Evolutionary conservation across 257 asterid genomes (phyloP).

Genomic region (Fraxinus anomala): DNA sequence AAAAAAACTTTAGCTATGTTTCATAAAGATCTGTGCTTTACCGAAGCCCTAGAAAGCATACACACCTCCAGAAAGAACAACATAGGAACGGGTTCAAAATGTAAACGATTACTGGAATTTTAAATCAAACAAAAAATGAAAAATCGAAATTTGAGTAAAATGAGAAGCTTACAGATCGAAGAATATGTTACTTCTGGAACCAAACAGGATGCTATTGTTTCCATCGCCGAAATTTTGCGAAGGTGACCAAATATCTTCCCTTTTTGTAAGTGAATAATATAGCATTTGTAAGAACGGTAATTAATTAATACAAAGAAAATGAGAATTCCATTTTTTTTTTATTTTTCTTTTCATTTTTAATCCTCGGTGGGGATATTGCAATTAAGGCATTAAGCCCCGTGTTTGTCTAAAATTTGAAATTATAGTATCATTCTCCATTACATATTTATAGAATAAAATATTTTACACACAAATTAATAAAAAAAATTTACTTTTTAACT

Average conservation of each 20-base stretch:
- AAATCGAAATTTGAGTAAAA: constrained; percentile 23
- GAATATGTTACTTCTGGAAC: constrained; percentile 31
- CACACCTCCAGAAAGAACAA: constrained; percentile 7
- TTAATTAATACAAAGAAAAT: background rate
- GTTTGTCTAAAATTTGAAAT: too few species aligned
- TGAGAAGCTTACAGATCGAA: constrained; percentile 55
- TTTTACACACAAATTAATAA: too few species aligned
- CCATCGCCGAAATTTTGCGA: constrained; percentile 40
- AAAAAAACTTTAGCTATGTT: constrained; percentile 22
- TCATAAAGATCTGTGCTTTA: constrained; percentile 49
- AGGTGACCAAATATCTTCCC: constrained; percentile 30
- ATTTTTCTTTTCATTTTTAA: too few species aligned
- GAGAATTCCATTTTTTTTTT: background rate
- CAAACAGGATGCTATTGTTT: constrained; percentile 35
- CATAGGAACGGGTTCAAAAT: constrained; percentile 19
- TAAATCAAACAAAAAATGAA: constrained; percentile 26
- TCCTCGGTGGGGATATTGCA: too few species aligned
- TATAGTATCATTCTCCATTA: too few species aligned
- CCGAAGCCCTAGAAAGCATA: constrained; percentile 49
- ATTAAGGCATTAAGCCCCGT: too few species aligned
- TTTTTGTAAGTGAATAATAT: background rate
- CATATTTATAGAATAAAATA: too few species aligned
- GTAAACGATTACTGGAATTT: constrained; percentile 29
- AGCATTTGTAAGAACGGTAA: background rate
- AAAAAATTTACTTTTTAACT: too few species aligned